phyloP scores from a whole-genome alignment of 2,329 filamentous ascomycete species.

The Fusarium sp. region DNA sequence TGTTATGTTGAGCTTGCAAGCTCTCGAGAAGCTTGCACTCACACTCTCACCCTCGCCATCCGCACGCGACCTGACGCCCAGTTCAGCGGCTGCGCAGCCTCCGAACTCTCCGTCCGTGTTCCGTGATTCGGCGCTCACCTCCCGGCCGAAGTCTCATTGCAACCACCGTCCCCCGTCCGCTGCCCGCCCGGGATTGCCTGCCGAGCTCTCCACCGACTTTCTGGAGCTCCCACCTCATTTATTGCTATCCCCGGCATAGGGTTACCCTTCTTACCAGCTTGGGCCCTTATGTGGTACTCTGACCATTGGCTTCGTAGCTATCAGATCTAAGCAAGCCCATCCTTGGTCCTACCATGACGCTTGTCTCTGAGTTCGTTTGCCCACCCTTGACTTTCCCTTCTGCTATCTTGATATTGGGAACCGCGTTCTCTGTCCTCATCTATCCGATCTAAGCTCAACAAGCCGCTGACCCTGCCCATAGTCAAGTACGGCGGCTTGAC shows the following conservation, averaged over 20 bases:
- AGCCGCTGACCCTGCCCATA: slow-evolving; percentile 49
- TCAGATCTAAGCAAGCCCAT: slow-evolving; percentile 29
- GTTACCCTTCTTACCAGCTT: slow-evolving; percentile 11
- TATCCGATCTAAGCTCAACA: slow-evolving; percentile 8
- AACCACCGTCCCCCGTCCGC: slow-evolving; percentile 1
- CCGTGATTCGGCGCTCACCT: slow-evolving; percentile 22
- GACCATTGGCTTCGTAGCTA: slow-evolving; percentile 16
- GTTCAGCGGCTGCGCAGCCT: slow-evolving; percentile 9
- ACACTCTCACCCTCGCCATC: slow-evolving; percentile 20
- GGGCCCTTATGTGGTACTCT: slow-evolving; percentile 28
- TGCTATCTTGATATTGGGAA: not conserved
- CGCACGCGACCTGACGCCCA: slow-evolving; percentile 20
- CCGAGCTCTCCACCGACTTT: slow-evolving; percentile 31
- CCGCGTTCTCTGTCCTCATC: not conserved
- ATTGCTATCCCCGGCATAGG: slow-evolving; percentile 18
- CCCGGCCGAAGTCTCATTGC: slow-evolving; percentile 15
- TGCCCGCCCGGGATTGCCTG: slow-evolving; percentile 13
- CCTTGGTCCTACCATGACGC: slow-evolving; percentile 43
- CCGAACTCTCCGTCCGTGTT: slow-evolving; percentile 22
- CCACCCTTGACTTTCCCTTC: slow-evolving; percentile 25
- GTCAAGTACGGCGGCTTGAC: slow-evolving; percentile 73
- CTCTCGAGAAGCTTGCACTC: slow-evolving; percentile 23
- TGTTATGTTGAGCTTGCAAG: slow-evolving; percentile 39
- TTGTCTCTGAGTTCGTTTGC: slow-evolving; percentile 49
- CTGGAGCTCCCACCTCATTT: slow-evolving; percentile 13